Base-by-base conservation (phyloP, 73 alveolate species). In the Blepharisma stoltei region DNA sequence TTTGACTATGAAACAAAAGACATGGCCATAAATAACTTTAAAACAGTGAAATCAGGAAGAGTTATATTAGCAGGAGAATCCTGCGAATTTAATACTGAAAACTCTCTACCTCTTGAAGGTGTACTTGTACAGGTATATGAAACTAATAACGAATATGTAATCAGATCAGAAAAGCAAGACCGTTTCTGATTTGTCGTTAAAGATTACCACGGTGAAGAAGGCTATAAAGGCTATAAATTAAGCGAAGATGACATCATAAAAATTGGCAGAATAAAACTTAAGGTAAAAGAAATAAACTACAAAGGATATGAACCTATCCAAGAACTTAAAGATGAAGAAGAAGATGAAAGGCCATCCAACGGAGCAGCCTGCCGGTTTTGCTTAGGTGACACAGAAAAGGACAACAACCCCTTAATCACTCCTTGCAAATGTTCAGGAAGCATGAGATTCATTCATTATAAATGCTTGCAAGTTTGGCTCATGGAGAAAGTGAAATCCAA, bases 351-450 rank as follows among this genome's bases (percentile, higher is more conserved):
- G 23, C 23, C 32, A 52, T 32, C 41, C 41, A 32, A 32, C 3
- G 41, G 41, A 32, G 41, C 41, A 32, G 0, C 41, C 41, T 32
- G 41, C 41, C 41, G 41, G 41, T 32, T 32, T 32, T 32, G 41
- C 41, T 52, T 82, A 84, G 32, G 38, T 83, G 45, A 82, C 75
- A 18, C 66, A 52, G 49, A 65, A 45, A 60, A 55, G 18, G 45
- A 25, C 14, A 90, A 84, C 37, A 78, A 84, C 50, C 92, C 92
- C 0, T 76, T 84, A 41, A 65, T 84, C 0, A 44, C 88, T 38
- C 86, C 86, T 6, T 84, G 92, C 38, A 82, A 84, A 6, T 84
- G 92, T 49, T 79, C 78, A 27, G 92, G 92, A 32, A 81, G 86
- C 9, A 55, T 81, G 65, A 55, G 73, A 75, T 84, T 25, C 27